Evolutionary conservation across 768 basidiomycete genomes (phyloP).

Genomic region (Boletales sp.): DNA sequence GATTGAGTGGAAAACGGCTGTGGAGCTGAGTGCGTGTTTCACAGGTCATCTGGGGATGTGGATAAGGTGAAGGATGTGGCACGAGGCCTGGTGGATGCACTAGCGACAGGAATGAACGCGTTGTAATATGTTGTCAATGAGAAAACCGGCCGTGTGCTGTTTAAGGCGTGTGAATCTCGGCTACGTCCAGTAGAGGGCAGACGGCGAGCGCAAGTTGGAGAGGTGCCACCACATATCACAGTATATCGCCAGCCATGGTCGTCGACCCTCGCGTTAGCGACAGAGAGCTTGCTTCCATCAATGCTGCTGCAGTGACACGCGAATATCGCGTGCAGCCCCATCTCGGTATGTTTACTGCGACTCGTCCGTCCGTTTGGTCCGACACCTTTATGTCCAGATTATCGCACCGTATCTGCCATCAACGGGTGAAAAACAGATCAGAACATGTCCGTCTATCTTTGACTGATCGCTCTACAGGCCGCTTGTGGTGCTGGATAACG

Average conservation of each 20-base stretch:
- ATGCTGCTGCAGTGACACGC: constrained; percentile 84
- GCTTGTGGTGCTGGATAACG: constrained; percentile 95
- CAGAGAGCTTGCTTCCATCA: constrained; percentile 72
- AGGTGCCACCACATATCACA: not conserved
- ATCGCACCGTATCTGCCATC: constrained; percentile 97
- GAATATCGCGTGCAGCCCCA: constrained; percentile 89
- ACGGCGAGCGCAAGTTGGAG: constrained; percentile 9
- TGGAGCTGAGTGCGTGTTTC: constrained; percentile 27
- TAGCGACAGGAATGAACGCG: constrained; percentile 30
- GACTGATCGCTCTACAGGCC: constrained; percentile 52
- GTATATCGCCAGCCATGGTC: constrained; percentile 29
- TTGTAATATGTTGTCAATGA: constrained; percentile 14
- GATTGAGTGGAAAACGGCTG: constrained; percentile 7
- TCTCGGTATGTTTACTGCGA: constrained; percentile 52
- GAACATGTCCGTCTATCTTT: constrained; percentile 1
- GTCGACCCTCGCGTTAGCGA: constrained; percentile 63
- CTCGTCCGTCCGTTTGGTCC: constrained; percentile 4
- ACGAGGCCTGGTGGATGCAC: constrained; percentile 37
- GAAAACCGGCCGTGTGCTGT: not conserved
- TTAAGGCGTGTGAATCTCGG: constrained; percentile 23
- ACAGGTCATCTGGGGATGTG: constrained; percentile 49
- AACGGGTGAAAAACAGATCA: constrained; percentile 68
- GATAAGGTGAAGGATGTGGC: constrained; percentile 38
- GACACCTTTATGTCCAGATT: constrained; percentile 53
- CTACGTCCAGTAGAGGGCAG: constrained; percentile 3